Evolutionary conservation across 352 stramenopile genomes (phyloP), one percentile per base, ranked within the genome.

Genomic region (Phytopythium delawarense): DNA sequence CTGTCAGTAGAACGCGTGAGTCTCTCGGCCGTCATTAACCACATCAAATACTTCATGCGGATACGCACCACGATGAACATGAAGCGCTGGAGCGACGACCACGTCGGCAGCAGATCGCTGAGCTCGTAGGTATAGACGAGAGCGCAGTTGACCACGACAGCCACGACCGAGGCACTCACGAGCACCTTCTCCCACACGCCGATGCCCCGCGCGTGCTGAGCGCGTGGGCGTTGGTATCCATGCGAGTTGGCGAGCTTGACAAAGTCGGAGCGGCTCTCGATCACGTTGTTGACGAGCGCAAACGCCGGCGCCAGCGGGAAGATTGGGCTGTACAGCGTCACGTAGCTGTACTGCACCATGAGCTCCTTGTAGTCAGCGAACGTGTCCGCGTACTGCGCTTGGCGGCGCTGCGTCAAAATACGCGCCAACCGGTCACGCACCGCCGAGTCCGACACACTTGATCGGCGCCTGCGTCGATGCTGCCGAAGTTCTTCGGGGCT

Each of bases 121-220:
- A 90, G 67, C 51, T 90, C 76, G 59, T 84, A 90, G 4, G 76
- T 86, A 69, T 79, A 95, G 62, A 98, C 91, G n/a, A 98, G 76
- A 28, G 87, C 92, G 61, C 91, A 98, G 74, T 98, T 98, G 56
- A 96, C 92, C 23, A 98, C 71, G 52, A 98, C 87, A 12, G 91
- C 92, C 71, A 97, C 83, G 0, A 97, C 85, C 2, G 91, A 95
- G 25, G 98, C 90, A 65, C 94, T 89, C 65, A 97, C 91, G 39
- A 98, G 78, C 57, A 98, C 86, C 57, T 94, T 85, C 59, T 96
- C 89, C 94, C 94, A 98, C 28, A 97, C 87, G 37, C 87, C 90
- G 64, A 96, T 94, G n/a, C 92, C 93, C 42, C 89, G 87, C 23
- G 91, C 88, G 67, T 97, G 94, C 67, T 96, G 74, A 4, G 89